Percentiles rank a stretch among this genome's conserved stretches.
Evolutionary conservation across 495 filamentous ascomycete genomes (phyloP).

Genomic region (Trichoderma gamsii): DNA sequence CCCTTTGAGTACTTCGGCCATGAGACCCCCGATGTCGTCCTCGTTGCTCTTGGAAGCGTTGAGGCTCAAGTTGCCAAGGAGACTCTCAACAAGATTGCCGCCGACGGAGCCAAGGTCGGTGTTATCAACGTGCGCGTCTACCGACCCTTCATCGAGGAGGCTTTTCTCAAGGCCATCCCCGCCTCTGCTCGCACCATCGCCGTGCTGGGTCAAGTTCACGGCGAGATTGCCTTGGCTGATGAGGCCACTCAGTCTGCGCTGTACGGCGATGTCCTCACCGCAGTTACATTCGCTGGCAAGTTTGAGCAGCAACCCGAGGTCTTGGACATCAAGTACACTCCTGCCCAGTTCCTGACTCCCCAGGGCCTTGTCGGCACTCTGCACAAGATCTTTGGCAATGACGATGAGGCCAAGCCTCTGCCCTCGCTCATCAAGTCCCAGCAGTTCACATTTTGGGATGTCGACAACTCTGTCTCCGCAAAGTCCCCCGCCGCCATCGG

Average conservation of each 20-base stretch:
- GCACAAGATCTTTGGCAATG: constrained; percentile 59
- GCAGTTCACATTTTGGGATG: constrained; percentile 92
- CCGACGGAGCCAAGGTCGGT: constrained; percentile 68
- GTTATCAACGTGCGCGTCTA: constrained; percentile 89
- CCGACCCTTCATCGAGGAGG: constrained; percentile 88
- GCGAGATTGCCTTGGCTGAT: constrained; percentile 55
- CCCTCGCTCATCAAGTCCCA: constrained; percentile 43
- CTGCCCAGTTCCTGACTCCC: constrained; percentile 76
- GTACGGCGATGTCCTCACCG: constrained; percentile 81
- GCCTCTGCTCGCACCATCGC: constrained; percentile 65
- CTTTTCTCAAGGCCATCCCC: constrained; percentile 77
- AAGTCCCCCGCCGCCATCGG: constrained; percentile 61
- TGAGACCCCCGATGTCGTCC: constrained; percentile 62
- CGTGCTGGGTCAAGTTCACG: constrained; percentile 55
- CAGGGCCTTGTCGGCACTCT: constrained; percentile 52
- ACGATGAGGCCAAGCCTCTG: constrained; percentile 39
- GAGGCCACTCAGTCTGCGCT: constrained; percentile 69
- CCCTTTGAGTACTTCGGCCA: constrained; percentile 96
- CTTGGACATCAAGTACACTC: constrained; percentile 81
- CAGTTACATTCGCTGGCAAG: constrained; percentile 68
- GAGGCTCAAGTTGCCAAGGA: constrained; percentile 82
- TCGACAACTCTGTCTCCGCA: constrained; percentile 64
- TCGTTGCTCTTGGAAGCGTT: constrained; percentile 87
- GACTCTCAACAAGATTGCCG: constrained; percentile 65
- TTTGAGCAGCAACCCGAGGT: constrained; percentile 55